Base-by-base conservation (phyloP, 495 filamentous ascomycete species). In the Platismatia glauca region DNA sequence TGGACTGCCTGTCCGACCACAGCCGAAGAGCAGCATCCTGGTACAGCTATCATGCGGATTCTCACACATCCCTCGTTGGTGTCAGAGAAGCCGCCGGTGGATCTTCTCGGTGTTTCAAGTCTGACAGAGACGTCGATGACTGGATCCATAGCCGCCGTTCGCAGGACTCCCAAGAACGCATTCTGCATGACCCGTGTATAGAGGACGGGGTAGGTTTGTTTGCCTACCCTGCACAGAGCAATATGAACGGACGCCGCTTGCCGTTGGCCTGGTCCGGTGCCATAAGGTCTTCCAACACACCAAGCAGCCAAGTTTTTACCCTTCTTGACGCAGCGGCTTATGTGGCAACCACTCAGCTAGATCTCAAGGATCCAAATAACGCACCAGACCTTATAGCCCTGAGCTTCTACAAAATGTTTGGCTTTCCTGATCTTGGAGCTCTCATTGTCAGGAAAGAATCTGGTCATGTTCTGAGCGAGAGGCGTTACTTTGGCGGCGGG, bases 401-500 rank as follows among this genome's bases (percentile, higher is more conserved):
- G 29, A 88, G 85, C 12, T 84, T 91, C 69, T 91, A 91, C 72
- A 93, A 93, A 72, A 88, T 91, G 58, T 91, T 91, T 69, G 89
- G 89, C 18, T 89, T 89, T 61, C 89, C 89, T 0, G 85, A 91
- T 60, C 77, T 93, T 20, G 89, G 89, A 2, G 88, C 81, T 7
- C 71, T 92, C 16, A 61, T 61, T 1, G 59, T 61, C 8, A 48
- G 59, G 20, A 61, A 61, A 33, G 31, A 15, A 20, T 31, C 59
- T 22, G 55, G 55, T 27, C 55, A 57, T 34, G 43, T 63, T n/a
- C n/a, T 58, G n/a, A 58, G n/a, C 7, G 38, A 35, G 34, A 29
- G 38, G 35, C 59, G 22, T 38, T 46, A 60, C 29, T 93, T 93
- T 69, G 89, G 88, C 37, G 89, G 89, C 13, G 88, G 89, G 9